Conservation (phyloP, 2,329 filamentous ascomycete genomes). For the Paecilomyces formosus region DNA sequence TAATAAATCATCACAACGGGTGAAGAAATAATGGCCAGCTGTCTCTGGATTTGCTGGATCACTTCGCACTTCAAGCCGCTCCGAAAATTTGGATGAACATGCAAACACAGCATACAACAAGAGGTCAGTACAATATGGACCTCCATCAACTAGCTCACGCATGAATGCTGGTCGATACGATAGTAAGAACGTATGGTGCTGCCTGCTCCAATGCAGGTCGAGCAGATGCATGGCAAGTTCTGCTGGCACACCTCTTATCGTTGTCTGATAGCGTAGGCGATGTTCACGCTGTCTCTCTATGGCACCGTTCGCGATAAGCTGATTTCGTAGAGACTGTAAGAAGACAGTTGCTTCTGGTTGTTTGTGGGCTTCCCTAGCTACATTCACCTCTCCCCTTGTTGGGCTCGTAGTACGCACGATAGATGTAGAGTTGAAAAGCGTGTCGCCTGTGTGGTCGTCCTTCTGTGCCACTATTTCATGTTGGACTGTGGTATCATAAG, state of each 20-base stretch:
- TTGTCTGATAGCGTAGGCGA: constrained; percentile 7
- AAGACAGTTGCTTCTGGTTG: too few relatives aligned
- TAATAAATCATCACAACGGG: constrained; percentile 30
- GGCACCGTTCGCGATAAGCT: constrained; percentile 14
- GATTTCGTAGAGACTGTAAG: too few relatives aligned
- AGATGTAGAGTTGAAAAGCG: too few relatives aligned
- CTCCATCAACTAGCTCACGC: constrained; percentile 25
- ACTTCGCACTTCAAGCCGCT: too few relatives aligned
- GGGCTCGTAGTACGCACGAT: too few relatives aligned
- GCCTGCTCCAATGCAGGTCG: constrained; percentile 33
- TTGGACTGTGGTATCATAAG: too few relatives aligned
- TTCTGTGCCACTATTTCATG: too few relatives aligned
- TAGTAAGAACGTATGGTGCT: constrained; percentile 31
- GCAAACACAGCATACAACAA: constrained; percentile 37
- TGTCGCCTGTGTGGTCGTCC: too few relatives aligned
- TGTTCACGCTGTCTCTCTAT: constrained; percentile 13
- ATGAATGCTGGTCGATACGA: constrained; percentile 34
- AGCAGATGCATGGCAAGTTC: constrained; percentile 31
- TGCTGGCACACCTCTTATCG: constrained; percentile 10
- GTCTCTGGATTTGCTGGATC: constrained; percentile 27
- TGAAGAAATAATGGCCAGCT: constrained; percentile 31
- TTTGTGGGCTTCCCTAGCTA: too few relatives aligned
- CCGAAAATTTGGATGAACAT: constrained; percentile 27
- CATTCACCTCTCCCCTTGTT: too few relatives aligned
- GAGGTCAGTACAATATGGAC: constrained; percentile 30